Conservation (phyloP, 345 rosid genomes). For the Schrenkiella parvula region DNA sequence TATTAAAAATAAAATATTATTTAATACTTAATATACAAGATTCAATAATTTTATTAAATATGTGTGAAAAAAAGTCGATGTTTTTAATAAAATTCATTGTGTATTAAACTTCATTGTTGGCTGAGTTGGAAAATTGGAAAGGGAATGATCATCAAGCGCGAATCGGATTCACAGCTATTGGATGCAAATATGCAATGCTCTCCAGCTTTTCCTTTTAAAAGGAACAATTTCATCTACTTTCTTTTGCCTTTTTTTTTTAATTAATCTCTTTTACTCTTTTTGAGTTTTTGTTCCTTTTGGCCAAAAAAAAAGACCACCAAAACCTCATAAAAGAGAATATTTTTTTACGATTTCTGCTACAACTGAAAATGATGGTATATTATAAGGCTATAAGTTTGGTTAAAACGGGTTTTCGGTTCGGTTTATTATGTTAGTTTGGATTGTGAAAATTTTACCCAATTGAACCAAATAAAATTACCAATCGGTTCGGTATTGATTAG, state of each 20-base stretch:
- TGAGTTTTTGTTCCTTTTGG: neutral
- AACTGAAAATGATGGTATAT: neutral
- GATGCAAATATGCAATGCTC: neutral
- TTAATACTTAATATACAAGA: no score
- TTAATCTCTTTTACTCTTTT: neutral
- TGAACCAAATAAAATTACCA: no score
- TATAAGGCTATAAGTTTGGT: no score
- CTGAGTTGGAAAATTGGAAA: neutral
- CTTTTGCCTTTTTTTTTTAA: neutral
- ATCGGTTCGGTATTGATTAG: no score
- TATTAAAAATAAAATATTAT: no score
- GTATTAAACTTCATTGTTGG: neutral
- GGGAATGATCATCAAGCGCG: neutral
- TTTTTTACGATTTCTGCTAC: neutral
- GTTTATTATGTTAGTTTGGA: no score
- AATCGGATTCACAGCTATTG: constrained; percentile 17
- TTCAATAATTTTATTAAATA: no score
- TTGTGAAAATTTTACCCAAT: no score
- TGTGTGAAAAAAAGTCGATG: no score
- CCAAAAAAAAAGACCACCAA: neutral
- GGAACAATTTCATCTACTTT: constrained; percentile 3
- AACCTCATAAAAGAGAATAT: neutral
- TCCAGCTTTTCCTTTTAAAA: neutral
- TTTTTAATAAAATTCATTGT: no score
- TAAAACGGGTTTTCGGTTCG: no score